Conservation (phyloP, 345 rosid genomes). For the Cardamine occulta region DNA sequence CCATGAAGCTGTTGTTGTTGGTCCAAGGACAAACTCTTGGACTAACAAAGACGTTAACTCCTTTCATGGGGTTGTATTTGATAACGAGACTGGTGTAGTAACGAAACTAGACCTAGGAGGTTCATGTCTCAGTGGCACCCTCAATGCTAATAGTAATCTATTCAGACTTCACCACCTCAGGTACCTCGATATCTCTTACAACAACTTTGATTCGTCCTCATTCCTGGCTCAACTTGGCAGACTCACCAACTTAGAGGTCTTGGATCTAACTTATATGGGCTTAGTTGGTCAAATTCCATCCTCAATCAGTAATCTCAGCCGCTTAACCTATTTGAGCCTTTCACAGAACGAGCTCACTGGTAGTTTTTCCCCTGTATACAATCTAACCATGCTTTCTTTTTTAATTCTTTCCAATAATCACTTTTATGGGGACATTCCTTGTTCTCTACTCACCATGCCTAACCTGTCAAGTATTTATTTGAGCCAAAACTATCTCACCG, state of each 20-base stretch:
- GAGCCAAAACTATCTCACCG: not conserved
- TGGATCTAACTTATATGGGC: not conserved
- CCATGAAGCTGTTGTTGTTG: too few species aligned
- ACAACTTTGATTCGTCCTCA: not conserved
- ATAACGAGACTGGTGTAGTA: not conserved
- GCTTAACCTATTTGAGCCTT: not conserved
- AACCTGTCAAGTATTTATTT: not conserved
- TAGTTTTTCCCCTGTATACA: not conserved
- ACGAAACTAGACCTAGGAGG: too few species aligned
- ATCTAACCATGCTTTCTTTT: not conserved
- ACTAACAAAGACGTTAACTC: too few species aligned
- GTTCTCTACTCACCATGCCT: constrained; percentile 5
- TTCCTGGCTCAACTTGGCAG: not conserved
- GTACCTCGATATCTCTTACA: not conserved
- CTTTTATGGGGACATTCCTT: constrained; percentile 6
- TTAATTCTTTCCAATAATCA: not conserved
- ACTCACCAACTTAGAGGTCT: not conserved
- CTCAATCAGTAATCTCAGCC: not conserved
- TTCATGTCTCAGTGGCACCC: not conserved
- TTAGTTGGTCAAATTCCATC: not conserved
- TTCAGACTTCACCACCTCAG: constrained; percentile 20
- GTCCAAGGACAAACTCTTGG: too few species aligned
- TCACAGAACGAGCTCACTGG: not conserved
- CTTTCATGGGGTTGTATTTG: not conserved
- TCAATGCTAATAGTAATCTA: constrained; percentile 9